Evolutionary conservation across 352 stramenopile genomes (phyloP), one percentile per base, ranked within the genome.

Genomic region (Globisporangium ultimum): DNA sequence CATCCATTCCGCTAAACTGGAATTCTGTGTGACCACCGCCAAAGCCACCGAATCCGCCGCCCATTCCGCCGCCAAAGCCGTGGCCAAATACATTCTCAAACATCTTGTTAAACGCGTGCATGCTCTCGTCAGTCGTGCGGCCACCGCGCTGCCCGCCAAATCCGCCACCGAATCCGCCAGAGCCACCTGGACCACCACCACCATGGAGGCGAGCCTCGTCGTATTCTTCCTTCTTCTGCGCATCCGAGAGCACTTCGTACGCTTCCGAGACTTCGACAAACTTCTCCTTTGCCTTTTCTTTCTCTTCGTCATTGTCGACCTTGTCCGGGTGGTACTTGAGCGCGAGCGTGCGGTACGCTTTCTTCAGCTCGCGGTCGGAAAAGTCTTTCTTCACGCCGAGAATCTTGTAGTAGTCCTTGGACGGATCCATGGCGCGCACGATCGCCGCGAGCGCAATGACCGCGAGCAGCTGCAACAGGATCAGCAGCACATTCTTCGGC

Each of bases 181-280:
- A 46, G 2, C 53, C 54, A 41, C 55, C 63, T 24, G 14, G 21
- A 38, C 11, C 24, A 34, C 58, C 55, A 34, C 65, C 71, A 51
- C 68, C 66, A 53, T 81, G 80, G 1, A 61, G 64, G n/a, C 78
- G 72, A 10, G 75, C 78, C 36, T 96, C 72, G 63, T 98, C 93
- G 68, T 97, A 98, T 40, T 95, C 87, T 9, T 92, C 72, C 42
- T 90, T 78, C 70, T 96, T 94, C 15, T 95, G 68, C 46, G 86
- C 68, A 55, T 98, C 93, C 17, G 86, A 95, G 18, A 98, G 83
- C 60, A 98, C 89, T 59, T 97, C 88, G 64, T 98, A 98, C 2
- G 93, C 93, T 58, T 96, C 87, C 18, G 78, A 95, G 38, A 98
- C 88, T 52, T 97, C 80, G 21, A 97, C 89, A 63, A 98, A 98